These are phyloP conservation scores for Stromatinia cepivora DNA, from an alignment of 2,329 filamentous ascomycete genomes.

Conservation along the genomic window DNA sequence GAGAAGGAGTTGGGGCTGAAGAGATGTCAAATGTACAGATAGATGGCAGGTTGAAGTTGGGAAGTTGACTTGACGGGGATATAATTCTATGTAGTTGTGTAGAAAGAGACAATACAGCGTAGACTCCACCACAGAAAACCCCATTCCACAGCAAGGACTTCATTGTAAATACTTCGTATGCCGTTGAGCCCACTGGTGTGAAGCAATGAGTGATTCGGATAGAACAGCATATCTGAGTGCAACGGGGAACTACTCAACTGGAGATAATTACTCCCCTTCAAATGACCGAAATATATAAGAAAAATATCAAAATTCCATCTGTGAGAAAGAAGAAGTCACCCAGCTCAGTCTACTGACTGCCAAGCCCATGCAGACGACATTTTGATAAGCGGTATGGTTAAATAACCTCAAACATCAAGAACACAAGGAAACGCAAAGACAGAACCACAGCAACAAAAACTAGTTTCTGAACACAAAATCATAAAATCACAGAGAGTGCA, in stretches of 20 bases:
- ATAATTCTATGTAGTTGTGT: background rate
- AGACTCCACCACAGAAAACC: background rate
- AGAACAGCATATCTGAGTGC: background rate
- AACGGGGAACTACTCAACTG: background rate
- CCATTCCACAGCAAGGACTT: background rate
- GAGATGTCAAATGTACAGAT: too few relatives aligned
- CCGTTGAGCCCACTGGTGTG: background rate
- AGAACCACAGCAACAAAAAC: background rate
- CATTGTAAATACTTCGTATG: background rate
- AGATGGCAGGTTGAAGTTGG: too few relatives aligned
- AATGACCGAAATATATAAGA: too few relatives aligned
- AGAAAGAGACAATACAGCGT: background rate
- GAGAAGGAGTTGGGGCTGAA: too few relatives aligned
- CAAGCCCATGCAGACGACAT: too few relatives aligned
- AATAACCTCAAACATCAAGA: background rate
- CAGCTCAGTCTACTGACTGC: too few relatives aligned
- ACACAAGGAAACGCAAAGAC: background rate
- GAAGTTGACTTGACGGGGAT: background rate
- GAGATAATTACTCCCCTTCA: background rate
- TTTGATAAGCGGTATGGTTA: too few relatives aligned
- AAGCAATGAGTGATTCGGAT: background rate
- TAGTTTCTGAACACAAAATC: background rate
- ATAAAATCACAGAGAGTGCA: background rate
- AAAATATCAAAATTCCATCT: too few relatives aligned
- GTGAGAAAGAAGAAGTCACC: too few relatives aligned